phyloP scores from a whole-genome alignment of 2,329 filamentous ascomycete genomes.

The Colletotrichum graminicola region DNA sequence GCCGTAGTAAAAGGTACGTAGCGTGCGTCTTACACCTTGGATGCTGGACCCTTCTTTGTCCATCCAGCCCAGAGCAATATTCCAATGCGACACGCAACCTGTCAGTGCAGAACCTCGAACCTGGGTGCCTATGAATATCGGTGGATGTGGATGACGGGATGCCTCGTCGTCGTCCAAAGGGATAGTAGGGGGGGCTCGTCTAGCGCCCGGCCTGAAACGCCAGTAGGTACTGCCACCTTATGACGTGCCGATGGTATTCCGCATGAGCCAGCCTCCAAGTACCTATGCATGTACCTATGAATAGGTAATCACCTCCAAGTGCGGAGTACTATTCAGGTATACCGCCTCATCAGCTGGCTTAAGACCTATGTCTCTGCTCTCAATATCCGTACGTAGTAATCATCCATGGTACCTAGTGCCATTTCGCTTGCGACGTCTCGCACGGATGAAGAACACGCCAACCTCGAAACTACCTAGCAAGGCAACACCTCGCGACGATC shows the following conservation, averaged over 20 bases:
- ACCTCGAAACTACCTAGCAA: slow-evolving; percentile 13
- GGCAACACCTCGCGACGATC: not conserved
- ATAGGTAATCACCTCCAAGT: too few species aligned
- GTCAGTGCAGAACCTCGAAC: not conserved
- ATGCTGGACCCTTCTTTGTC: slow-evolving; percentile 14
- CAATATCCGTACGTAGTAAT: too few species aligned
- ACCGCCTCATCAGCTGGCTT: not conserved
- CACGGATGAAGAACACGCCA: slow-evolving; percentile 5
- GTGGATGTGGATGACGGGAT: not conserved
- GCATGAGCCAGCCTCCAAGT: slow-evolving; percentile 1
- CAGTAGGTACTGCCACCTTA: slow-evolving; percentile 28
- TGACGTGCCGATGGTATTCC: slow-evolving; percentile 33
- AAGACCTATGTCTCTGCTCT: slow-evolving; percentile 25
- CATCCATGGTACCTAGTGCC: not conserved
- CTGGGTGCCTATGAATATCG: not conserved
- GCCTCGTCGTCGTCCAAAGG: not conserved
- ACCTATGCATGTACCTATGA: not conserved
- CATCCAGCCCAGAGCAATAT: not conserved
- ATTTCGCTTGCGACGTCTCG: slow-evolving; percentile 1
- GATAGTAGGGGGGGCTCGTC: slow-evolving; percentile 8
- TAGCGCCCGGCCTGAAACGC: slow-evolving; percentile 36
- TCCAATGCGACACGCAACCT: not conserved
- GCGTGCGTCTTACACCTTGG: not conserved
- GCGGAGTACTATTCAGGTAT: not conserved
- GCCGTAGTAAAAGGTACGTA: not conserved